Conservation (phyloP, 371 early-diverging fungal genomes). For the Capillidium heterosporum region DNA sequence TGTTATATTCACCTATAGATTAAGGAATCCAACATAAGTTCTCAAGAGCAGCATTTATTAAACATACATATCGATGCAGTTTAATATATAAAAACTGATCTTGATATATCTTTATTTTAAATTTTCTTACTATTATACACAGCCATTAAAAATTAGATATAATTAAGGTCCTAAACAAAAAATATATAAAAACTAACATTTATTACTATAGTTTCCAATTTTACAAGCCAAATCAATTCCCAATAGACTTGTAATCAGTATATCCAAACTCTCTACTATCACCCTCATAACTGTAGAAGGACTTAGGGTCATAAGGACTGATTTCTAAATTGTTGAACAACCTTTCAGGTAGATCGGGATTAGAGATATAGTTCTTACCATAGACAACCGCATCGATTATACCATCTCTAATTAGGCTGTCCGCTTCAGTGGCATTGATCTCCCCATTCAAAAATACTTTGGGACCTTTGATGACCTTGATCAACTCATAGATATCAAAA, state of each 20-base stretch:
- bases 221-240: too few relatives aligned
- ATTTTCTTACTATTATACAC: too few relatives aligned
- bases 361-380: not conserved
- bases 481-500: not conserved
- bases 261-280: not conserved
- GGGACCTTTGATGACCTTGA: not conserved
- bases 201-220: too few relatives aligned
- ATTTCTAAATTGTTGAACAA: not conserved
- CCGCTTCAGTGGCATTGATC: not conserved
- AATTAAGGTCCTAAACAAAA: too few relatives aligned
- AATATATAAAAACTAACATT: too few relatives aligned
- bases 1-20: too few relatives aligned
- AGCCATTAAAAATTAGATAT: too few relatives aligned
- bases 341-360: not conserved
- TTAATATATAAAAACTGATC: too few relatives aligned
- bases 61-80: too few relatives aligned
- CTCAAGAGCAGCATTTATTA: too few relatives aligned
- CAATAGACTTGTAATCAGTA: not conserved
- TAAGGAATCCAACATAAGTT: too few relatives aligned
- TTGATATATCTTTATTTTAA: too few relatives aligned
- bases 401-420: not conserved
- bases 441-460: not conserved
- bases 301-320: not conserved
- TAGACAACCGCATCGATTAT: not conserved
- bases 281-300: not conserved